Base-by-base conservation (phyloP, 805 yeast species). In the Wickerhamomyces canadensis region DNA sequence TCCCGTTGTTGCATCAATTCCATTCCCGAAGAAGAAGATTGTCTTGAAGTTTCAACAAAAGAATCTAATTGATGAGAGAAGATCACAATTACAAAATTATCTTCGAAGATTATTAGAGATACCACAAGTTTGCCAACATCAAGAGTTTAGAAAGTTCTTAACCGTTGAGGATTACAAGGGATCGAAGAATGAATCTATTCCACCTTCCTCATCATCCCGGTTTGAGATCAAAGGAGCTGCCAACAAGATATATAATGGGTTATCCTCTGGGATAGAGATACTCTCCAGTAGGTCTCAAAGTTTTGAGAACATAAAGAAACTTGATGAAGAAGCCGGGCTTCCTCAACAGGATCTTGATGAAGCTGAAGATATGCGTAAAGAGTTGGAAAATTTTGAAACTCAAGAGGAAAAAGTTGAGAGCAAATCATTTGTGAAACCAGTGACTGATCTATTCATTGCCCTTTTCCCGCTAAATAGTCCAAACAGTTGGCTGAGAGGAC, bases 401-500 rank as follows among this genome's bases (percentile, higher is more conserved):
- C 43, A 41, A n/a, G 19, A 35, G 13, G 33, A 12, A 12, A 28
- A 27, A 19, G 47, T 47, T 2, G 47, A 51, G n/a, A 53, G 55
- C 27, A 61, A 55, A 19, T 68, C 83, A 0, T 85, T 85, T 58
- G 81, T 87, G 12, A 82, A 79, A 51, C 94, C 96, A 0, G 78
- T 89, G 3, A 80, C 91, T 45, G 95, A 87, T 44, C 54, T 86
- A 10, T 70, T 88, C 35, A 71, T 85, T 15, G 66, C 81, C 0
- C 52, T 87, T 2, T 89, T 89, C 58, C 77, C 84, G 22, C 58
- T 85, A 17, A 74, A 76, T 37, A 68, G 65, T 33, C 69, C 84
- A 2, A 78, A 76, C 33, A 76, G 78, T 33, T 86, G 96, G 95
- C 59, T 89, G 2, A 65, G 95, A 36, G 97, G 96, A 0, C 67